These are phyloP conservation scores for Phaeolepiota aurea DNA, from an alignment of 768 basidiomycete species.

Conservation along the genomic window DNA sequence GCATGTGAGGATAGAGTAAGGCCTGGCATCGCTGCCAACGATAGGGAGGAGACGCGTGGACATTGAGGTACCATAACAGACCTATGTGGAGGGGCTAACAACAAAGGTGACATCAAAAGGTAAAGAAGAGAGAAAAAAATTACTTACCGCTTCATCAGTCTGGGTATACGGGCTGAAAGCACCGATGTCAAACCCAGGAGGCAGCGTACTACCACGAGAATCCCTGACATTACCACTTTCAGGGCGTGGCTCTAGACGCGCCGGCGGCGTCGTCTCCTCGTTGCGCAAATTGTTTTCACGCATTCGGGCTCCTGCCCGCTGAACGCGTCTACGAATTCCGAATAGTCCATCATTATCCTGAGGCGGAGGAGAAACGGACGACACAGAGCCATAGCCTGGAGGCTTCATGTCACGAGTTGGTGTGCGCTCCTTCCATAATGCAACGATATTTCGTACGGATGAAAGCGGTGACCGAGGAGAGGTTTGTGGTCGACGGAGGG, in stretches of 20 bases:
- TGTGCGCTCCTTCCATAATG: slow-evolving; percentile 74
- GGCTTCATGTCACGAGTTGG: slow-evolving; percentile 34
- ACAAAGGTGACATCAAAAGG: slow-evolving; percentile 11
- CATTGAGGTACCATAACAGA: slow-evolving; percentile 86
- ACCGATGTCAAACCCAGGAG: slow-evolving; percentile 34
- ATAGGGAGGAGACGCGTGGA: slow-evolving; percentile 74
- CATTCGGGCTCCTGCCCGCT: slow-evolving; percentile 24
- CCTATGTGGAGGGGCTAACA: slow-evolving; percentile 79
- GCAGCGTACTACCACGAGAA: slow-evolving; percentile 21
- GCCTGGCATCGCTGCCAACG: slow-evolving; percentile 79
- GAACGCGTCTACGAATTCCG: slow-evolving; percentile 38
- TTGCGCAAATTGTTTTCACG: slow-evolving; percentile 20
- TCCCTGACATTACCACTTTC: slow-evolving; percentile 22
- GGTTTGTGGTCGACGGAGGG: slow-evolving; percentile 53
- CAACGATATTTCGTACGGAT: slow-evolving; percentile 72
- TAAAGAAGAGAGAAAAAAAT: slow-evolving; percentile 4
- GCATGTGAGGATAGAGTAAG: slow-evolving; percentile 73
- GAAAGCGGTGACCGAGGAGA: slow-evolving; percentile 66
- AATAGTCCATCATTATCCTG: slow-evolving; percentile 39
- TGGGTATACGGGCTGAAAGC: slow-evolving; percentile 41
- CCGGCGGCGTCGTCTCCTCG: slow-evolving; percentile 16
- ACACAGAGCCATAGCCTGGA: slow-evolving; percentile 28
- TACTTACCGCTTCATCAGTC: slow-evolving; percentile 38
- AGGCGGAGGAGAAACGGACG: slow-evolving; percentile 25
- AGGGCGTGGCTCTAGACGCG: slow-evolving; percentile 9